Conservation (phyloP, 176 grass and related monocot species). For the Aegilops bicornis region DNA sequence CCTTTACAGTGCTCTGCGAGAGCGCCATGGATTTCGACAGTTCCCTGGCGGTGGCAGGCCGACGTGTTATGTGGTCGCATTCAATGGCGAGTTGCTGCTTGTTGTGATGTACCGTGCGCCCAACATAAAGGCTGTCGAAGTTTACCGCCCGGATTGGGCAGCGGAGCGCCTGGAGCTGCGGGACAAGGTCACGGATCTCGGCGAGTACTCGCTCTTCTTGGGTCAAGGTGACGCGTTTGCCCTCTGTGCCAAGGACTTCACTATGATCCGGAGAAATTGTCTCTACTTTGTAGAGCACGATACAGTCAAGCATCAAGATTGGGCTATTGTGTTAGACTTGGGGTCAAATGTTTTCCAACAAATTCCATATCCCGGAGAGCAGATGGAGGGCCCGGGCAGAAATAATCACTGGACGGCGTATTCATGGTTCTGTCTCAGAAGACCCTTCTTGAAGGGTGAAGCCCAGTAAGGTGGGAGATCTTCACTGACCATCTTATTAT, state of each 20-base stretch:
- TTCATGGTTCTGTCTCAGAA: neutral
- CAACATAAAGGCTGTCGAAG: neutral
- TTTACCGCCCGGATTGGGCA: neutral
- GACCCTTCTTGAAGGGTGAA: neutral
- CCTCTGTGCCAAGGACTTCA: neutral
- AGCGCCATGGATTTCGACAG: too few relatives aligned
- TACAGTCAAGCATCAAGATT: neutral
- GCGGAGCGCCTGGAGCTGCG: neutral
- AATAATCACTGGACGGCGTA: neutral
- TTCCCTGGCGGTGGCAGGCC: too few relatives aligned
- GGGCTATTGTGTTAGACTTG: neutral
- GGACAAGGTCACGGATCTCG: conserved; percentile 12
- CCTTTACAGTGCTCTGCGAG: too few relatives aligned
- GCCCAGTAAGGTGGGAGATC: too few relatives aligned
- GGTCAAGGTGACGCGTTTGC: neutral
- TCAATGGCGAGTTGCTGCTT: neutral
- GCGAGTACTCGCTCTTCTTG: neutral
- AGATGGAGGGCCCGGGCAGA: neutral
- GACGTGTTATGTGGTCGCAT: neutral
- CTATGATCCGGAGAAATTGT: neutral
- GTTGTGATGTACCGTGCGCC: neutral
- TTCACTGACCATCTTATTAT: too few relatives aligned
- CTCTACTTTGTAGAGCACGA: neutral
- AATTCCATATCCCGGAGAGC: neutral
- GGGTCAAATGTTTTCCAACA: neutral